Evolutionary conservation across 2,329 filamentous ascomycete species (phyloP), one percentile per base, ranked within the genome.

Genomic region (Didymella segeticola): DNA sequence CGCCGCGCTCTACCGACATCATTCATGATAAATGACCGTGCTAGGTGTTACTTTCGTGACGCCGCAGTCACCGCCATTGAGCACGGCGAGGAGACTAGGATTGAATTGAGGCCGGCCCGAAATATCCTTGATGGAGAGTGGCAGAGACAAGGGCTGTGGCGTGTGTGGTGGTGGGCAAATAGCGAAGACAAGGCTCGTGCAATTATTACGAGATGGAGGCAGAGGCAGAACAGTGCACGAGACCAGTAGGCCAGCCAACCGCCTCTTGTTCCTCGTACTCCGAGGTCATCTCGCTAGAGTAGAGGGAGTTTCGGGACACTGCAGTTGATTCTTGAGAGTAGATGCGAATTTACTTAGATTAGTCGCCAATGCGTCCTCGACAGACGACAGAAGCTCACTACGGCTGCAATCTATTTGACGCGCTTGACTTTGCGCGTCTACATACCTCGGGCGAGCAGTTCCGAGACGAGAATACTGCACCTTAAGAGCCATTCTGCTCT

Each of bases 121-220:
- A 17, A 38, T 3, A 30, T 56, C 2, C 64, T 63, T 29, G 17
- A 33, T 5, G 47, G 42, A 26, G 11, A 49, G 10, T 70, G 62
- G 63, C 37, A 36, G 10, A 43, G 42, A 14, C 39, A 43, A 9
- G 43, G 30, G 0, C 42, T 58, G 50, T 67, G 63, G 66, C 47
- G 26, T 36, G 45, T 68, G 11, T 69, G 59, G 66, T 68, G 63
- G 64, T 70, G 64, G 66, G 65, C 63, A 9, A 58, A 58, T 7
- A 58, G 60, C 25, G 64, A 64, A 23, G 63, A 64, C 6, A 66
- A 68, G 42, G 64, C 62, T 14, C 58, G 56, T 20, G 55, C 53
- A 17, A 63, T 61, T 47, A 60, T 68, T 49, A 54, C 62, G 45
- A 63, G 64, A 39, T 63, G 64, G 63, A 60, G 54, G 36, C 20